Evolutionary conservation across 1,284 basidiomycete species (phyloP), one percentile per base, ranked within the genome.

Genomic region (Takashimella koratensis): DNA sequence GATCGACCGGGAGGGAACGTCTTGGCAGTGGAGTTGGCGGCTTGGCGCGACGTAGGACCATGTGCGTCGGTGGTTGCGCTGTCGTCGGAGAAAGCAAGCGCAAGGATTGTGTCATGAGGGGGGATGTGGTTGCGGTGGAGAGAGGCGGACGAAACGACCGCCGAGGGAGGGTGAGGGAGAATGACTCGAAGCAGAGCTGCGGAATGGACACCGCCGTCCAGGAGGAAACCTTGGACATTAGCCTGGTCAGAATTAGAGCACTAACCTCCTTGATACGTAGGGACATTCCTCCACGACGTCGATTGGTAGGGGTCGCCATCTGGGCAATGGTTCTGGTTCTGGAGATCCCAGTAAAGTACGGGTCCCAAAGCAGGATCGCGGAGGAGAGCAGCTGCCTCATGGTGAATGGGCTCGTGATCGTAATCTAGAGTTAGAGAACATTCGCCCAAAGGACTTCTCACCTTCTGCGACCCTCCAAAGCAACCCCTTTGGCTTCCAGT

Each of bases 381-480:
- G 83, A 52, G 77, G 72, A 81, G 71, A 27, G 82, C 78, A 12
- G 77, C 80, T 3, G 84, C 86, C 2, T 74, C 76, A 41, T 62
- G 77, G 73, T 77, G 79, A 76, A 43, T 81, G 5, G 86, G 82
- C 68, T 90, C 88, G 21, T 82, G 83, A 64, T 89, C 87, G 59
- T 76, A 87, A 74, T 91, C 74, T 76, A 55, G 11, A 13, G 49
- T 46, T 13, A 52, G 52, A n/a, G 40, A n/a, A n/a, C n/a, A n/a
- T n/a, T n/a, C n/a, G n/a, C n/a, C n/a, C n/a, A n/a, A n/a, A n/a
- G n/a, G n/a, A n/a, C 5, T n/a, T 66, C 73, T 60, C 49, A 76
- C 73, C 88, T 78, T 92, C 89, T 16, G 88, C 88, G n/a, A 91
- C 82, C 50, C 86, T 80, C 90, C 90, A 93, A 30, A 88, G 75